These are phyloP conservation scores for Martensiomyces pterosporus DNA, from an alignment of 192 early-diverging fungal species.

Conservation along the genomic window DNA sequence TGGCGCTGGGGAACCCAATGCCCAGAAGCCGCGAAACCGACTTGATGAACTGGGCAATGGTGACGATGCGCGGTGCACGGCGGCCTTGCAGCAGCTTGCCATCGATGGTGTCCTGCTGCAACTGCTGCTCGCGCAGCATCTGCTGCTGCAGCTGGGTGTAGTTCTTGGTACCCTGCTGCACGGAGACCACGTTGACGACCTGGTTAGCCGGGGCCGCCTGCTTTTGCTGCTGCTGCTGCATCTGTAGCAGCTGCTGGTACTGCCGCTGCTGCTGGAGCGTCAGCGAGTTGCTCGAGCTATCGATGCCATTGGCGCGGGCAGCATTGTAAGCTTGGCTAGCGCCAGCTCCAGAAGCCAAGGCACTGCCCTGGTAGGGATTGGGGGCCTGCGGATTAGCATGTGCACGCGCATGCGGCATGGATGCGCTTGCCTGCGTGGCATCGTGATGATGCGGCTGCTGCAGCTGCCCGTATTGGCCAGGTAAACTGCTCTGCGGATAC, in stretches of 20 bases:
- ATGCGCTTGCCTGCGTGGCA: too few relatives aligned
- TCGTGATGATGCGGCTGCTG: too few relatives aligned
- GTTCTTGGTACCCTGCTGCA: conserved; percentile 27
- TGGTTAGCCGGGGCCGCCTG: conserved; percentile 8
- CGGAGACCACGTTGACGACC: conserved; percentile 40
- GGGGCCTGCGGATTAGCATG: too few relatives aligned
- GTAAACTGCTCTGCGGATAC: too few relatives aligned
- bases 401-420: too few relatives aligned
- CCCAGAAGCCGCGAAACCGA: conserved; percentile 34
- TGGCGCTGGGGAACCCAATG: conserved; percentile 35
- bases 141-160: conserved; percentile 44
- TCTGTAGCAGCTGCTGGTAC: neutral
- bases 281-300: too few relatives aligned
- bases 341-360: too few relatives aligned
- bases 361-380: too few relatives aligned
- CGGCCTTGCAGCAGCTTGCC: conserved; percentile 19
- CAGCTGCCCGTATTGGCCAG: too few relatives aligned
- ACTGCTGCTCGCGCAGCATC: conserved; percentile 35
- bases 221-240: conserved; percentile 1
- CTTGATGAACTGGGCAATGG: conserved; percentile 45
- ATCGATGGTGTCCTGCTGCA: conserved; percentile 33
- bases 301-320: too few relatives aligned
- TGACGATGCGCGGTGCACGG: conserved; percentile 37
- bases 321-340: too few relatives aligned
- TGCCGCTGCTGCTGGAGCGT: conserved; percentile 16